phyloP scores from a whole-genome alignment of 2,329 filamentous ascomycete genomes.

The Xylariales sp. region DNA sequence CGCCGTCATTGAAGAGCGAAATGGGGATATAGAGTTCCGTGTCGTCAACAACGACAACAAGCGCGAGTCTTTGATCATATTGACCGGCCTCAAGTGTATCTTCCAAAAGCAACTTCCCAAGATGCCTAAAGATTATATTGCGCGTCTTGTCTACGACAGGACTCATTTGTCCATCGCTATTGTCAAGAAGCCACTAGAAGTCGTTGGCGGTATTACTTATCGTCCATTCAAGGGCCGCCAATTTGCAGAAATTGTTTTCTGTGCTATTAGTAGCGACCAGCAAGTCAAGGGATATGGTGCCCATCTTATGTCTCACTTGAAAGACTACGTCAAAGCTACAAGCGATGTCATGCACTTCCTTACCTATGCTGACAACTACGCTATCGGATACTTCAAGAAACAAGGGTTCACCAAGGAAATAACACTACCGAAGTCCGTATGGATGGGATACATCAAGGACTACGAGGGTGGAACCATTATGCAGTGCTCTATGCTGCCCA shows the following conservation, averaged over 20 bases:
- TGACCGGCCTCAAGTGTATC: conserved; percentile 94
- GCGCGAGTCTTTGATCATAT: conserved; percentile 84
- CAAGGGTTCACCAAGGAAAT: conserved; percentile 99
- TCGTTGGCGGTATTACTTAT: conserved; percentile 96
- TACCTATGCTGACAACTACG: conserved; percentile 98
- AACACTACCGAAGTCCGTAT: conserved; percentile 79
- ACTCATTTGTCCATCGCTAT: conserved; percentile 96
- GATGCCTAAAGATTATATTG: conserved; percentile 99
- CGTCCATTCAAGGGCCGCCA: conserved; percentile 86
- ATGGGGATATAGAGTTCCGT: conserved; percentile 91
- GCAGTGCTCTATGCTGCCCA: conserved; percentile 97
- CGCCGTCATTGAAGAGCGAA: conserved; percentile 88
- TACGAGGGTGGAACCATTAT: conserved; percentile 99
- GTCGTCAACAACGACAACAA: conserved; percentile 96
- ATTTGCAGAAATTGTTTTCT: conserved; percentile 98
- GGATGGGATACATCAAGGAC: conserved; percentile 99
- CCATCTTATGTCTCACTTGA: conserved; percentile 95
- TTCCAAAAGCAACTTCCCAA: conserved; percentile 98
- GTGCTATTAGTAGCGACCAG: conserved; percentile 94
- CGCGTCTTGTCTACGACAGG: conserved; percentile 92
- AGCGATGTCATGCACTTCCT: conserved; percentile 98
- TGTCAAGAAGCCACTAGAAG: conserved; percentile 91
- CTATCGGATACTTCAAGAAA: conserved; percentile 98
- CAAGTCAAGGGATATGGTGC: conserved; percentile 98
- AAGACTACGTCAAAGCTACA: conserved; percentile 96